Evolutionary conservation across 495 filamentous ascomycete species (phyloP).

Genomic region (Penicillium ochrochloron): DNA sequence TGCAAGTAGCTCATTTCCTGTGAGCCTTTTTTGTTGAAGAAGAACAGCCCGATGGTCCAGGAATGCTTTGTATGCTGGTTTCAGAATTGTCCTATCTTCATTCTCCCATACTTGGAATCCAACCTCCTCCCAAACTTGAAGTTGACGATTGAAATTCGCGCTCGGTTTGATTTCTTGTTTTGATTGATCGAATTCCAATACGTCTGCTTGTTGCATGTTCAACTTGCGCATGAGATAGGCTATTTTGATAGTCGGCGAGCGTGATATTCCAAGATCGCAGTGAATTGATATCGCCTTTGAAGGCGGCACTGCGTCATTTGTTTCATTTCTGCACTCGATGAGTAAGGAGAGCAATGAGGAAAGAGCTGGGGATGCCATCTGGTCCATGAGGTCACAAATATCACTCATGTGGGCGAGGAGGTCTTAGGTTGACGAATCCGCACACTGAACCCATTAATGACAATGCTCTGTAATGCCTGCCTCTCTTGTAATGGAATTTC

Average conservation of each 20-base stretch:
- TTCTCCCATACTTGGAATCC: constrained; percentile 43
- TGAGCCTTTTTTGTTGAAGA: constrained; percentile 15
- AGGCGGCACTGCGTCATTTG: constrained; percentile 17
- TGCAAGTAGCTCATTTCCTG: constrained; percentile 16
- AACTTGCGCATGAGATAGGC: constrained; percentile 28
- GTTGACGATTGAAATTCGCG: constrained; percentile 34
- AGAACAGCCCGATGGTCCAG: constrained; percentile 25
- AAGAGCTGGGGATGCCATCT: constrained; percentile 31
- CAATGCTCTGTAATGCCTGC: constrained; percentile 34
- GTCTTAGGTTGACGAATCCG: constrained; percentile 42
- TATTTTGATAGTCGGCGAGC: constrained; percentile 40
- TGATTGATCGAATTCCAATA: constrained; percentile 25
- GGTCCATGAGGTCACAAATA: constrained; percentile 49
- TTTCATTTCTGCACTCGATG: constrained; percentile 19
- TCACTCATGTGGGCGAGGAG: constrained; percentile 35
- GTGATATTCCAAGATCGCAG: constrained; percentile 43
- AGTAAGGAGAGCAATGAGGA: constrained; percentile 23
- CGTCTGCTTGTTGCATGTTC: constrained; percentile 13
- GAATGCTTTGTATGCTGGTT: constrained; percentile 34
- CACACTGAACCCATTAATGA: constrained; percentile 41
- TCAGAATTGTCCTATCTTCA: constrained; percentile 32
- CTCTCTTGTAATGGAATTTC: constrained; percentile 27
- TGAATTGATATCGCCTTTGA: constrained; percentile 39
- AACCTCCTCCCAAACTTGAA: constrained; percentile 38
- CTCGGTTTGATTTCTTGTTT: constrained; percentile 34